Percentiles rank a stretch among this genome's conserved stretches.
Conservation (phyloP, 1,284 basidiomycete genomes). For the Ganoderma sinense region DNA sequence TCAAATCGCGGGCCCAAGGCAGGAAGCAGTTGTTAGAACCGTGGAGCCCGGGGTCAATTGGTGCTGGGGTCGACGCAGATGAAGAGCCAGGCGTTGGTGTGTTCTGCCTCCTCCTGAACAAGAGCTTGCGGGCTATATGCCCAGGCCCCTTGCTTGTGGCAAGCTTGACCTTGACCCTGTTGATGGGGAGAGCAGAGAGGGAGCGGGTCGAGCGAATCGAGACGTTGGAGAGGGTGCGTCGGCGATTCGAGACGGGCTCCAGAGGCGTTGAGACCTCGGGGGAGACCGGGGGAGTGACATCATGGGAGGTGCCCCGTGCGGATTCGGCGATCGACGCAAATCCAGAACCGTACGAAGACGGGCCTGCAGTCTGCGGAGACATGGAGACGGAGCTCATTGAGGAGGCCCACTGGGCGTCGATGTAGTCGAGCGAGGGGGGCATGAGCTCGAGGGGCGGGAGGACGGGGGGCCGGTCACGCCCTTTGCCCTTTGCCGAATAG, state of each 20-base stretch:
- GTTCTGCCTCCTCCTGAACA: conserved; percentile 48
- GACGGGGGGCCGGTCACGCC: conserved; percentile 62
- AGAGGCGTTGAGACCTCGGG: conserved; percentile 24
- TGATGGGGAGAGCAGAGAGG: conserved; percentile 51
- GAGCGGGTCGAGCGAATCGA: conserved; percentile 53
- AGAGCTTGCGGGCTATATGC: conserved; percentile 62
- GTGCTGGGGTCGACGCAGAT: conserved; percentile 13
- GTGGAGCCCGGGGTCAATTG: conserved; percentile 30
- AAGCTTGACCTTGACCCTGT: conserved; percentile 56
- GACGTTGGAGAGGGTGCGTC: conserved; percentile 65
- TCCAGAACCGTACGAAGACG: conserved; percentile 61
- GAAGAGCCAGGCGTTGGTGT: conserved; percentile 20
- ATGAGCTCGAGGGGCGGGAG: conserved; percentile 71
- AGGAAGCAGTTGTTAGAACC: conserved; percentile 48
- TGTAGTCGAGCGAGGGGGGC: conserved; percentile 56
- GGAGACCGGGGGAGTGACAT: conserved; percentile 26
- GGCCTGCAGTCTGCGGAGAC: conserved; percentile 49
- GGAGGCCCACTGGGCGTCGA: conserved; percentile 50
- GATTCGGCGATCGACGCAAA: conserved; percentile 34
- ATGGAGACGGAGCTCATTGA: conserved; percentile 27
- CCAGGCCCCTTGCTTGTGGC: conserved; percentile 50
- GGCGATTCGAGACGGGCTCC: conserved; percentile 48
- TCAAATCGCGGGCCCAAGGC: conserved; percentile 52
- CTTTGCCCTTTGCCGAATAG: conserved; percentile 57
- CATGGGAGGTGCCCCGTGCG: conserved; percentile 28